A percentile compares a stretch with the other conserved stretches of the same genome.
Conservation (phyloP, 345 rosid species). For the Excoecaria cochinchinensis region DNA sequence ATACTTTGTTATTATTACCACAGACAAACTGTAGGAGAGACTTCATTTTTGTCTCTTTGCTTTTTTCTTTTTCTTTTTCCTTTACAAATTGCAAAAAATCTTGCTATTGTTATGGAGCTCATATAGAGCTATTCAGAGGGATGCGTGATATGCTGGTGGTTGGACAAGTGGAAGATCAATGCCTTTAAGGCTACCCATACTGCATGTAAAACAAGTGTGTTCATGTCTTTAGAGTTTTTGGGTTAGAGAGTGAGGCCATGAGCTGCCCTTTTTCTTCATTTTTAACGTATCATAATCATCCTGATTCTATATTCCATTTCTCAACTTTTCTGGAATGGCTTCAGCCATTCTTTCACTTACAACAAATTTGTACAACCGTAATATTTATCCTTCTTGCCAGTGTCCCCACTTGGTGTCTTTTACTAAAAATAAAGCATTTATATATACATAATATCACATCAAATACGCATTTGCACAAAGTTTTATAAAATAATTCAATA, state of each 20-base stretch:
- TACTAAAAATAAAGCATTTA: too few species aligned
- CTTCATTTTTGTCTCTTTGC: too few species aligned
- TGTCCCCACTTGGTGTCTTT: constrained; percentile 4
- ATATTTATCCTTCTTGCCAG: not conserved
- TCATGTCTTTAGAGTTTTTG: not conserved
- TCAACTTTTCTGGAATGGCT: constrained; percentile 10
- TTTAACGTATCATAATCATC: not conserved
- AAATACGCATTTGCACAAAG: too few species aligned
- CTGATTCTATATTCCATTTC: constrained; percentile 23
- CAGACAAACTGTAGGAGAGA: not conserved
- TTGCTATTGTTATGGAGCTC: too few species aligned
- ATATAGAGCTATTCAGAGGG: not conserved
- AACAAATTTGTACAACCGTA: not conserved
- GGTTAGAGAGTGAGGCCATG: not conserved
- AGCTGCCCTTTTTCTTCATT: not conserved
- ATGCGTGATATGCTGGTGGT: not conserved
- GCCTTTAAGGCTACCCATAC: not conserved
- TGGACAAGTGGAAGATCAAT: not conserved
- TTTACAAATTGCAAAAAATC: too few species aligned
- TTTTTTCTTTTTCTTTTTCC: too few species aligned
- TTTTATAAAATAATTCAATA: too few species aligned
- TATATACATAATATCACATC: too few species aligned
- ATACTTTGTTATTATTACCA: not conserved
- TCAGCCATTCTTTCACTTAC: constrained; percentile 12
- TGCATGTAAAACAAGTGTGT: not conserved